Conservation (phyloP, 2,329 filamentous ascomycete species). For the Akanthomyces lecanii region DNA sequence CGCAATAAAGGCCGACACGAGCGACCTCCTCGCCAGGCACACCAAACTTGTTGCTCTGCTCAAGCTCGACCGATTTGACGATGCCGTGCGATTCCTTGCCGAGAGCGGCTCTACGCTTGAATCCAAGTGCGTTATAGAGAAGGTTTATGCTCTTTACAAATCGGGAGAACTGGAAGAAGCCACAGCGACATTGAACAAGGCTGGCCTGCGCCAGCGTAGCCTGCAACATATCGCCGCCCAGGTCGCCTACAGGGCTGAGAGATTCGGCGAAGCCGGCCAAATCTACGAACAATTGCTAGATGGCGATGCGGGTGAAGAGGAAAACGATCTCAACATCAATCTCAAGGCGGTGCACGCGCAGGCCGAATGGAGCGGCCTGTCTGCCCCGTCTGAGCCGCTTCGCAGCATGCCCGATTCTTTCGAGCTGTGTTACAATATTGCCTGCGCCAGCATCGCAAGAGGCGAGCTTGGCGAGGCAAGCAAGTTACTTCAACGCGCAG, state of each 20-base stretch:
- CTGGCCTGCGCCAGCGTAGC: slow-evolving; percentile 30
- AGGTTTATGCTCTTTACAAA: slow-evolving; percentile 82
- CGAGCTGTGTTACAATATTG: slow-evolving; percentile 77
- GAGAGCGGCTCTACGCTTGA: slow-evolving; percentile 59
- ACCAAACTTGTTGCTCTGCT: slow-evolving; percentile 70
- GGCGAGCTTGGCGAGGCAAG: slow-evolving; percentile 62
- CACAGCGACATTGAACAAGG: slow-evolving; percentile 38
- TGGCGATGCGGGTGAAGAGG: slow-evolving; percentile 52
- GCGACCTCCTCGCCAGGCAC: slow-evolving; percentile 57
- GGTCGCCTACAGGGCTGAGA: slow-evolving; percentile 69
- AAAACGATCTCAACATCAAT: slow-evolving; percentile 74
- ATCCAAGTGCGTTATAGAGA: slow-evolving; percentile 60
- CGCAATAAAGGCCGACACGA: slow-evolving; percentile 57
- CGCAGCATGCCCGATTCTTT: slow-evolving; percentile 68
- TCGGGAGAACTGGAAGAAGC: slow-evolving; percentile 65
- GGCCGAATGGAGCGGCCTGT: slow-evolving; percentile 62
- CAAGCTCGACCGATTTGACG: slow-evolving; percentile 77
- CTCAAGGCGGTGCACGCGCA: slow-evolving; percentile 68
- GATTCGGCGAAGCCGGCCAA: slow-evolving; percentile 61
- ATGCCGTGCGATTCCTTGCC: slow-evolving; percentile 66
- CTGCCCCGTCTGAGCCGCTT: slow-evolving; percentile 37
- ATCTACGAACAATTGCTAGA: slow-evolving; percentile 59
- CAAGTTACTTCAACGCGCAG: slow-evolving; percentile 64
- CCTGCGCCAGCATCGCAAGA: slow-evolving; percentile 66
- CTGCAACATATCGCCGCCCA: slow-evolving; percentile 58